phyloP scores from a whole-genome alignment of 2,329 filamentous ascomycete genomes.

The Sporothrix pseudoabietina region DNA sequence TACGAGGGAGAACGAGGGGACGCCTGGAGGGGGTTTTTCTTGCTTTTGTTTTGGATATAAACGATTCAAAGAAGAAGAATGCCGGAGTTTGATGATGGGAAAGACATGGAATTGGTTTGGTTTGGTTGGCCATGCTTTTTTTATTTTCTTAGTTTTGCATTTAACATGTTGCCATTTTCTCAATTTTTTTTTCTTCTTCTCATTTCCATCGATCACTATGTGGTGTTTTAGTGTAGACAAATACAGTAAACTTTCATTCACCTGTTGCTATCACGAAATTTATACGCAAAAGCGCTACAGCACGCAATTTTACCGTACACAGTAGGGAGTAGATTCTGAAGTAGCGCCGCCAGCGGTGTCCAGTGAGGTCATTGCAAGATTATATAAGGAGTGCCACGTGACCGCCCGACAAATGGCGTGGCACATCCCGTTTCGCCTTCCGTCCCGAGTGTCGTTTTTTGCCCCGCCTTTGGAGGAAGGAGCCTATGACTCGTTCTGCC shows the following conservation, averaged over 20 bases:
- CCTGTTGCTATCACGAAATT: not conserved
- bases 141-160: not conserved
- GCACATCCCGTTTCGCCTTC: conserved; percentile 11
- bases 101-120: not conserved
- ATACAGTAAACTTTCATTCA: not conserved
- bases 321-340: not conserved
- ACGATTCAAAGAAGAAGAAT: not conserved
- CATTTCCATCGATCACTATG: not conserved
- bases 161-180: not conserved
- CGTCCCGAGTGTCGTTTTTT: conserved; percentile 15
- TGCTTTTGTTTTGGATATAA: conserved; percentile 11
- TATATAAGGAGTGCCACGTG: not conserved
- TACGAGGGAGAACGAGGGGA: not conserved
- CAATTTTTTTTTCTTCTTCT: not conserved
- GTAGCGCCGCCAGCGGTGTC: not conserved
- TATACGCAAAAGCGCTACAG: not conserved
- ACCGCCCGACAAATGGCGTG: conserved; percentile 12
- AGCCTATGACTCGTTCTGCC: conserved; percentile 2
- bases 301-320: not conserved
- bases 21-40: not conserved
- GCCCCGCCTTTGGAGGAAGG: not conserved
- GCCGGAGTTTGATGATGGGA: not conserved
- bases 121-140: conserved; percentile 6
- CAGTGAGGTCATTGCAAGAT: not conserved
- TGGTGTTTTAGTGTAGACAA: conserved; percentile 12